A percentile compares a stretch with the other conserved stretches of the same genome.
These are phyloP conservation scores for Albophoma yamanashiensis DNA, from an alignment of 2,329 filamentous ascomycete genomes.

Conservation along the genomic window DNA sequence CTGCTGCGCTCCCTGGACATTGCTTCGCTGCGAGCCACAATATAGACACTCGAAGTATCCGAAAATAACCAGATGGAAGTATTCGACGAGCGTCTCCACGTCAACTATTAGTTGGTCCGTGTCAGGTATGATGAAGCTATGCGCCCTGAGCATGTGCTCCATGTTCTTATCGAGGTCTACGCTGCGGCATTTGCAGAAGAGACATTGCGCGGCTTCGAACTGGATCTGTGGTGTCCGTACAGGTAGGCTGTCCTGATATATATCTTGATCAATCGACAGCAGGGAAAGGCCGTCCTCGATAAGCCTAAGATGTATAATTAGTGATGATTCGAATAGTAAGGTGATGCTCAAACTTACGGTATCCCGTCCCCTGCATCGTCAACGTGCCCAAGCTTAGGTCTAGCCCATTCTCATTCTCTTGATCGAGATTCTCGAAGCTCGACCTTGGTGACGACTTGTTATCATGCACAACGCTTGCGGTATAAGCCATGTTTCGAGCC, in stretches of 20 bases:
- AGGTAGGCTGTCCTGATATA: neutral
- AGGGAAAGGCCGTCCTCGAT: neutral
- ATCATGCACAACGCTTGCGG: neutral
- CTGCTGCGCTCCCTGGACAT: slow-evolving; percentile 33
- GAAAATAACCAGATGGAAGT: slow-evolving; percentile 36
- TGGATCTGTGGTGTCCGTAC: neutral
- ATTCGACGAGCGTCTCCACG: slow-evolving; percentile 32
- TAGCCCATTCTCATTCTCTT: neutral
- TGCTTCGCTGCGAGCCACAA: slow-evolving; percentile 32
- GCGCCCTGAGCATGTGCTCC: slow-evolving; percentile 35
- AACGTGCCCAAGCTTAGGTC: neutral
- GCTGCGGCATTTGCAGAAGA: slow-evolving; percentile 28
- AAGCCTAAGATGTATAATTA: neutral
- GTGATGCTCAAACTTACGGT: neutral
- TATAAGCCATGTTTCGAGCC: neutral
- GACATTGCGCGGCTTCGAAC: slow-evolving; percentile 22
- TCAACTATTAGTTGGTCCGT: slow-evolving; percentile 30
- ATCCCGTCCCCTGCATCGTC: neutral
- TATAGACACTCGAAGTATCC: slow-evolving; percentile 38
- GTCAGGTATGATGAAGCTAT: slow-evolving; percentile 34
- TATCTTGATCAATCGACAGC: neutral
- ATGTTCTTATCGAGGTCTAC: slow-evolving; percentile 24
- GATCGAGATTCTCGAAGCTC: neutral
- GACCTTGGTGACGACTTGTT: neutral
- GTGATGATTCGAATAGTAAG: neutral